Evolutionary conservation across 306 rosid species (phyloP), one percentile per base, ranked within the genome.

Genomic region (Gastrolobium bilobum): DNA sequence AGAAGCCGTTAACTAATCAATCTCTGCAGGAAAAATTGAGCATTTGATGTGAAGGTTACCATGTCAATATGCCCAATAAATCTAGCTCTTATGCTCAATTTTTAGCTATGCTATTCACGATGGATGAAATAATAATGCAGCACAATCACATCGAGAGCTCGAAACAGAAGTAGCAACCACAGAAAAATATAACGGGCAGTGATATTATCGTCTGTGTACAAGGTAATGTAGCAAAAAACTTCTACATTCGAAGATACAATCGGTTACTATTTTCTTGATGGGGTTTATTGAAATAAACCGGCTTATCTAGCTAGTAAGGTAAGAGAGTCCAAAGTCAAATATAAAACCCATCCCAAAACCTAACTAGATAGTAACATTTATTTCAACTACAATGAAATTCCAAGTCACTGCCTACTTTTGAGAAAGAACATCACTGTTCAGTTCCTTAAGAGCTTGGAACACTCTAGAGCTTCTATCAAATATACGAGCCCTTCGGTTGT

Each of bases 401-500:
- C 4, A 50, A 50, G 39, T 71, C 2, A 14, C 29, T 68, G 1
- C 5, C 14, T 29, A 58, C 29, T n/a, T 37, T 43, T 63, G 43
- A 26, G 82, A 61, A 53, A 26, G 29, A 81, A 26, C 15, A 58
- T 33, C 11, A 30, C 2, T 7, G 2, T 76, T 29, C 43, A 73
- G 77, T 64, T 90, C 80, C 84, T 81, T 89, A 0, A 92, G 94
- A 83, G 94, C 94, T 85, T 90, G 94, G 81, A 92, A 90, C 4
- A 94, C 90, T 71, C 59, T 73, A 26, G 94, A 79, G 58, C 97
- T 89, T 50, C 31, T 81, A 29, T 89, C 84, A 77, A 94, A 94
- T 80, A 94, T 89, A 66, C 83, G 81, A 42, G 98, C 98, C 85
- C 96, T 92, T 33, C 97, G 52, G 37, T 87, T 87, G 52, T 94